phyloP scores from a whole-genome alignment of 2,329 filamentous ascomycete species.

The Ophiostoma ips region DNA sequence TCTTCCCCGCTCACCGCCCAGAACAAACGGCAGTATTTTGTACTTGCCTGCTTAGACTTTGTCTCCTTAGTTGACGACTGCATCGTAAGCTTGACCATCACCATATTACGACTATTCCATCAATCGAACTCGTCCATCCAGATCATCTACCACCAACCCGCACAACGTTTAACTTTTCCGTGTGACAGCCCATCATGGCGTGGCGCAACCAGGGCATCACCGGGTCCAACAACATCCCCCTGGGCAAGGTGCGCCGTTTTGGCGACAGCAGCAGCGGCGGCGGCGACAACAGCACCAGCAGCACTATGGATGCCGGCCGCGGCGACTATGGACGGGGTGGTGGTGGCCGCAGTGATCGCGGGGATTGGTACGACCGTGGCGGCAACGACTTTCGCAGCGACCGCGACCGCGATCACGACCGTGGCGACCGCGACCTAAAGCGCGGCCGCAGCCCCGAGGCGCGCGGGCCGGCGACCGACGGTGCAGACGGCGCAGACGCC shows the following conservation, averaged over 20 bases:
- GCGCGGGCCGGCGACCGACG: constrained; percentile 34
- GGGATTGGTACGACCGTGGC: not conserved
- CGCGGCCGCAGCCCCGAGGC: constrained; percentile 86
- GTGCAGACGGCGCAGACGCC: not conserved
- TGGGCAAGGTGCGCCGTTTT: constrained; percentile 73
- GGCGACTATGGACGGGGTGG: constrained; percentile 1
- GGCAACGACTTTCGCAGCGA: constrained; percentile 25
- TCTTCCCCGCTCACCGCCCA: not conserved
- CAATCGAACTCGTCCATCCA: too few relatives aligned
- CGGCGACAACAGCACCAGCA: not conserved
- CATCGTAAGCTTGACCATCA: not conserved
- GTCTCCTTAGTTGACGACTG: not conserved
- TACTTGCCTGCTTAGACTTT: not conserved
- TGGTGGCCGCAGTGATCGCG: constrained; percentile 12
- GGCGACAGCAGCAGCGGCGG: constrained; percentile 47
- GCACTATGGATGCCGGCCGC: constrained; percentile 29
- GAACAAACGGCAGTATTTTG: not conserved
- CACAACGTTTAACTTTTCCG: not conserved
- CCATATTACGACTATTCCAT: too few relatives aligned
- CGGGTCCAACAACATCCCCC: constrained; percentile 93
- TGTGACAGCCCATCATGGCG: constrained; percentile 32
- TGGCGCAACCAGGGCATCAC: constrained; percentile 75
- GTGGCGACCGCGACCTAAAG: constrained; percentile 45
- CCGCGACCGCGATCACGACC: constrained; percentile 19
- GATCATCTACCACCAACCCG: too few relatives aligned